phyloP scores from a whole-genome alignment of 176 grass and related monocot genomes.

The Carex cristatella region DNA sequence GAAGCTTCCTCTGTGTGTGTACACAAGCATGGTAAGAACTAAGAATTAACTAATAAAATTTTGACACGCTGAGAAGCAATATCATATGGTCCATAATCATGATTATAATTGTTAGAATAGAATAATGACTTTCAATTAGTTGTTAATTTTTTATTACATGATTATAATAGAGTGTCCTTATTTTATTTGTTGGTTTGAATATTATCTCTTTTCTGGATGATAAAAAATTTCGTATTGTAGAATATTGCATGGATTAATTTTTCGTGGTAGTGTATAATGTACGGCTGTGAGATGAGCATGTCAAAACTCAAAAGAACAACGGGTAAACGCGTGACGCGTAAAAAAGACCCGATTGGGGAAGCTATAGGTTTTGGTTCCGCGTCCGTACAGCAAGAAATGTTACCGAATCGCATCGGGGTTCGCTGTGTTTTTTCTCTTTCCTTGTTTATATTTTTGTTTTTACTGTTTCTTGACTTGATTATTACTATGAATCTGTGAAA shows the following conservation, averaged over 20 bases:
- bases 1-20: too few species aligned
- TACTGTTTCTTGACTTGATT: slow-evolving; percentile 9
- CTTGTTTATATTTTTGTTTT: neutral
- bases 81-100: neutral
- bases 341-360: neutral
- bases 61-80: too few species aligned
- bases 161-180: neutral
- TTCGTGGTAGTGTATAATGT: neutral
- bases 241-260: too few species aligned
- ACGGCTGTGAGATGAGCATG: neutral
- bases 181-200: too few species aligned
- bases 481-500: neutral
- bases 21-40: too few species aligned
- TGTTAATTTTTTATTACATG: neutral
- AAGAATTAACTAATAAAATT: too few species aligned
- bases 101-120: neutral
- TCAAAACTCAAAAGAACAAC: neutral
- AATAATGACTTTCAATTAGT: neutral
- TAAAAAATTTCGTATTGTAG: too few species aligned
- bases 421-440: neutral
- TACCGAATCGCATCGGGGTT: neutral
- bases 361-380: slow-evolving; percentile 12
- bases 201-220: too few species aligned
- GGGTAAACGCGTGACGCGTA: slow-evolving; percentile 10
- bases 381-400: slow-evolving; percentile 2